Evolutionary conservation across 2,329 filamentous ascomycete genomes (phyloP).

Genomic region (Mycosphaerella arachidis): DNA sequence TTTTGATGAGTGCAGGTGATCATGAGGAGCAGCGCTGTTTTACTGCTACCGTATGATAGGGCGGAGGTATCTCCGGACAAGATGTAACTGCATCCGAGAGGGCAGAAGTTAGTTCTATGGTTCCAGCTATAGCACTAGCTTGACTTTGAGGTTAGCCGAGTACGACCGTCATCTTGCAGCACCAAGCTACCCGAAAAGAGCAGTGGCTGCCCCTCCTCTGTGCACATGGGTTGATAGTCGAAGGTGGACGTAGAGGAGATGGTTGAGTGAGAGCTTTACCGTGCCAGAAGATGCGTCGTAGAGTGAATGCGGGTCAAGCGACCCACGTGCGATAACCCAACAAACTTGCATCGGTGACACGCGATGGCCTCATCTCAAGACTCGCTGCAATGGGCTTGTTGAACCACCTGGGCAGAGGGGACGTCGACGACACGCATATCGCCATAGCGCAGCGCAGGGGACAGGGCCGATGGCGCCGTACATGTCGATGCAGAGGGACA

Average conservation of each 20-base stretch:
- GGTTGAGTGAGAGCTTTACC: not conserved
- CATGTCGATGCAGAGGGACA: no score
- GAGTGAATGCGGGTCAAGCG: no score
- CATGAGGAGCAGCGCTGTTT: not conserved
- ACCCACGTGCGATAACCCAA: no score
- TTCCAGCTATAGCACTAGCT: not conserved
- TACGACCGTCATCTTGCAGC: not conserved
- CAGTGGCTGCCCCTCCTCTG: not conserved
- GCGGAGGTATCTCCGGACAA: not conserved
- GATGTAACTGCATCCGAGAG: not conserved
- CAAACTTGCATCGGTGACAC: no score
- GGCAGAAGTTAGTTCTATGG: not conserved
- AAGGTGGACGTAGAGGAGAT: not conserved
- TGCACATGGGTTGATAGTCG: not conserved
- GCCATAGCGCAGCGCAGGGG: no score
- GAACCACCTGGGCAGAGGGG: no score
- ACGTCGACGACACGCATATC: no score
- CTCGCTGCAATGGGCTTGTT: no score
- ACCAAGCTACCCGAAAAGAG: not conserved
- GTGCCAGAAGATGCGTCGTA: no score
- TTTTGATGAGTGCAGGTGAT: not conserved
- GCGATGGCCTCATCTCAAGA: no score
- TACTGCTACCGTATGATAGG: not conserved
- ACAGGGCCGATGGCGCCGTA: no score
- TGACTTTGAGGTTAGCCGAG: not conserved